These are phyloP conservation scores for Fusarium pininemorale DNA, from an alignment of 2,329 filamentous ascomycete genomes.

Conservation along the genomic window DNA sequence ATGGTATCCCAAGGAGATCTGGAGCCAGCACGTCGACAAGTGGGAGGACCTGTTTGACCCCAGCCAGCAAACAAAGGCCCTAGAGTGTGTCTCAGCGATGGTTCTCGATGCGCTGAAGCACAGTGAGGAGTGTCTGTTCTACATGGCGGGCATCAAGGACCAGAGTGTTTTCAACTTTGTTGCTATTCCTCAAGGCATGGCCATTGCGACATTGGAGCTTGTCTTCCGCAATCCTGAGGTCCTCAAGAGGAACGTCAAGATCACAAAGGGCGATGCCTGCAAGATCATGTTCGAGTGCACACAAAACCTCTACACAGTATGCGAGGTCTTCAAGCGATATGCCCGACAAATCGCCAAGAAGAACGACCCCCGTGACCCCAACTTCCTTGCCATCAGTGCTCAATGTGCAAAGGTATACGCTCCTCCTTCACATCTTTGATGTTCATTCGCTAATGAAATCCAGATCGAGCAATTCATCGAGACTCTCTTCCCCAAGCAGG, in stretches of 20 bases:
- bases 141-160: slow-evolving; percentile 92
- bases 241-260: slow-evolving; percentile 91
- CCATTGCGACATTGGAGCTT: slow-evolving; percentile 90
- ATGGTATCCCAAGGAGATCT: slow-evolving; percentile 97
- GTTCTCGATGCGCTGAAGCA: slow-evolving; percentile 88
- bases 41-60: slow-evolving; percentile 92
- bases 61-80: slow-evolving; percentile 77
- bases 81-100: slow-evolving; percentile 93
- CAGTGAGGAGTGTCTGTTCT: slow-evolving; percentile 94
- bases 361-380: slow-evolving; percentile 93
- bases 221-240: slow-evolving; percentile 92
- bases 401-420: slow-evolving; percentile 79
- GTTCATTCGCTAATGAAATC: slow-evolving; percentile 14
- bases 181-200: slow-evolving; percentile 96
- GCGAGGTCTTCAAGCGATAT: slow-evolving; percentile 83
- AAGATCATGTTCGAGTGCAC: slow-evolving; percentile 91
- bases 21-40: slow-evolving; percentile 91
- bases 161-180: slow-evolving; percentile 99
- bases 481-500: slow-evolving; percentile 86
- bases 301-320: slow-evolving; percentile 85
- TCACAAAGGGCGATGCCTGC: slow-evolving; percentile 94
- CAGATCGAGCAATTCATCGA: slow-evolving; percentile 97
- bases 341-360: slow-evolving; percentile 86
- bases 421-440: background rate
- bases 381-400: slow-evolving; percentile 90